These are phyloP conservation scores for Drosera spatulata DNA, from an alignment of 179 eudicot genomes.

Conservation along the genomic window DNA sequence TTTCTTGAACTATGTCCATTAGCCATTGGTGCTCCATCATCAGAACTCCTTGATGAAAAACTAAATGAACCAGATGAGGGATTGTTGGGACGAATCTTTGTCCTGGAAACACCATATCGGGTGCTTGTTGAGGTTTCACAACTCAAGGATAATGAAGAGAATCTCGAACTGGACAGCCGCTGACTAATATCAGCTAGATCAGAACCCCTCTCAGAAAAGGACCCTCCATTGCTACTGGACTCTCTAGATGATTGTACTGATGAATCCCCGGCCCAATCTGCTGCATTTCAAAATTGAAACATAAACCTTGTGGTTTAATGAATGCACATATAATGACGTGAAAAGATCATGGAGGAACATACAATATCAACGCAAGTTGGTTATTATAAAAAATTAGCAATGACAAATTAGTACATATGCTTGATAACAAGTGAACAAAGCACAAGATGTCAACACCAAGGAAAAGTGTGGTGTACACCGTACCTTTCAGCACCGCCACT, in stretches of 20 bases:
- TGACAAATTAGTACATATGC: not conserved
- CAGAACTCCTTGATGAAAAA: conserved; percentile 27
- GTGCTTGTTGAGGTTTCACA: conserved; percentile 22
- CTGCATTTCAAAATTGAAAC: conserved; percentile 19
- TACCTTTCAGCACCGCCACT: conserved; percentile 35
- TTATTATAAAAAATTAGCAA: not conserved
- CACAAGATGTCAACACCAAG: not conserved
- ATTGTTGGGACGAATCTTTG: conserved; percentile 39
- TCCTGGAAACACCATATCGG: not conserved
- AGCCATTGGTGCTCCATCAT: conserved; percentile 13
- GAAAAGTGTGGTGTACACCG: not conserved
- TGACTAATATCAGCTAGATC: conserved; percentile 32
- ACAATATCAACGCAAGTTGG: not conserved
- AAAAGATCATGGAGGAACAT: not conserved
- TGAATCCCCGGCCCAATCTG: conserved; percentile 21
- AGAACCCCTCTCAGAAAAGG: conserved; percentile 39
- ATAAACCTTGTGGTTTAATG: conserved; percentile 2
- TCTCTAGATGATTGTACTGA: conserved; percentile 42
- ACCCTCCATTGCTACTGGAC: conserved; percentile 33
- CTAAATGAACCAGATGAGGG: conserved; percentile 40
- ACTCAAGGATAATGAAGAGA: conserved; percentile 24
- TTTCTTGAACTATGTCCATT: conserved; percentile 20
- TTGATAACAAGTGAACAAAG: not conserved
- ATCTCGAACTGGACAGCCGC: conserved; percentile 22
- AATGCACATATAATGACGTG: not conserved